phyloP scores from a whole-genome alignment of 306 rosid genomes.

The Luffa aegyptiaca region DNA sequence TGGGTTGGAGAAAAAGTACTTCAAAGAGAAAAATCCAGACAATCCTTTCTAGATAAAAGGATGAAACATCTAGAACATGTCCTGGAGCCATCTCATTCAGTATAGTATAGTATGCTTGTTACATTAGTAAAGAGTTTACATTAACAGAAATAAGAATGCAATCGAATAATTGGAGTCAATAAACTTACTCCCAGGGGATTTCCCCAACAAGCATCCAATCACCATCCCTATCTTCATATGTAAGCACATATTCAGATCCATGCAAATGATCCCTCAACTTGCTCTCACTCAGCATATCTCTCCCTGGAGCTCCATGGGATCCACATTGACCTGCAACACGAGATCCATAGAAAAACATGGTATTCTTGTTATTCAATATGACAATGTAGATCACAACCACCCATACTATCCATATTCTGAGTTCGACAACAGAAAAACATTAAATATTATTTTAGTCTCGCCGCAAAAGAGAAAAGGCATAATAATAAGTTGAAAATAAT shows the following conservation, averaged over 20 bases:
- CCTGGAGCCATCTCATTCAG: background rate
- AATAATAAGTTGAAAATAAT: background rate
- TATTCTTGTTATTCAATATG: background rate
- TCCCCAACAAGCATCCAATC: slow-evolving; percentile 99
- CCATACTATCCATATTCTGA: background rate
- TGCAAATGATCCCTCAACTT: slow-evolving; percentile 90
- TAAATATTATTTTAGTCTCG: background rate
- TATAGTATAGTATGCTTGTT: background rate
- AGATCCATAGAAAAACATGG: background rate
- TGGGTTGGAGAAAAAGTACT: background rate
- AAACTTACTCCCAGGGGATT: slow-evolving; percentile 93
- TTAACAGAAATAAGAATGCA: background rate
- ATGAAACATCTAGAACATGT: background rate
- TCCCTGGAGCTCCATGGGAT: slow-evolving; percentile 67
- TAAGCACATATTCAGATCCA: slow-evolving; percentile 90
- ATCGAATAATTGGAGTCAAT: background rate
- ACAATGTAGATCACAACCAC: background rate
- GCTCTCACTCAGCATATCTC: slow-evolving; percentile 77
- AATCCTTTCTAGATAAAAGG: background rate
- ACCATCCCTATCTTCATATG: slow-evolving; percentile 86
- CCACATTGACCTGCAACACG: slow-evolving; percentile 67
- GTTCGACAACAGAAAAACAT: background rate
- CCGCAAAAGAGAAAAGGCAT: background rate
- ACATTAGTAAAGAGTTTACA: background rate
- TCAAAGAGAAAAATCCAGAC: background rate